phyloP scores from a whole-genome alignment of 2,329 filamentous ascomycete species.

The Sclerotinia glacialis region DNA sequence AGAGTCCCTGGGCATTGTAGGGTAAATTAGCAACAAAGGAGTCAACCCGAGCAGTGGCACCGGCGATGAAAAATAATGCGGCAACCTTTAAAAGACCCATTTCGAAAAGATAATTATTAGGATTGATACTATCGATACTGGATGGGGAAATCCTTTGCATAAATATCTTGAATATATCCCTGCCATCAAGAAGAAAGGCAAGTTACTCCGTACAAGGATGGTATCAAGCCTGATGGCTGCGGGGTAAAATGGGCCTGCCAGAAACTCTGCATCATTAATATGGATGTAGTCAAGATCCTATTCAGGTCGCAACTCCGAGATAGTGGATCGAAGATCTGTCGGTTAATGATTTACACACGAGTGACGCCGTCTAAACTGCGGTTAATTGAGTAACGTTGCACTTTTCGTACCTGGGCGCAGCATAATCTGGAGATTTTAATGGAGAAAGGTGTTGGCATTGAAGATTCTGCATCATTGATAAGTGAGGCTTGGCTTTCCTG shows the following conservation, averaged over 20 bases:
- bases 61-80: neutral
- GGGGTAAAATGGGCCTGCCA: slow-evolving; percentile 1
- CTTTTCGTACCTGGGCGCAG: neutral
- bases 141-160: neutral
- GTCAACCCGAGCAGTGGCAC: slow-evolving; percentile 2
- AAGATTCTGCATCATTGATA: neutral
- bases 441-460: neutral
- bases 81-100: slow-evolving; percentile 7
- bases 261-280: neutral
- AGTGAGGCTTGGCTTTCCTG: neutral
- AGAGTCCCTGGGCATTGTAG: slow-evolving; percentile 42
- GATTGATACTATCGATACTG: neutral
- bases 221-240: neutral
- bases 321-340: slow-evolving; percentile 12
- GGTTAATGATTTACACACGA: neutral
- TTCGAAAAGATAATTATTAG: neutral
- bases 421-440: neutral
- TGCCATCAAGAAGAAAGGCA: neutral
- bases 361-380: neutral
- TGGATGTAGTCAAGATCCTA: neutral
- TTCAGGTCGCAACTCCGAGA: slow-evolving; percentile 5
- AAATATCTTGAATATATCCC: neutral
- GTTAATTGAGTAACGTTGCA: neutral
- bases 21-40: slow-evolving; percentile 29
- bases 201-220: neutral